Base-by-base conservation (phyloP, 176 grass and related monocot genomes). In the Musa acuminata region DNA sequence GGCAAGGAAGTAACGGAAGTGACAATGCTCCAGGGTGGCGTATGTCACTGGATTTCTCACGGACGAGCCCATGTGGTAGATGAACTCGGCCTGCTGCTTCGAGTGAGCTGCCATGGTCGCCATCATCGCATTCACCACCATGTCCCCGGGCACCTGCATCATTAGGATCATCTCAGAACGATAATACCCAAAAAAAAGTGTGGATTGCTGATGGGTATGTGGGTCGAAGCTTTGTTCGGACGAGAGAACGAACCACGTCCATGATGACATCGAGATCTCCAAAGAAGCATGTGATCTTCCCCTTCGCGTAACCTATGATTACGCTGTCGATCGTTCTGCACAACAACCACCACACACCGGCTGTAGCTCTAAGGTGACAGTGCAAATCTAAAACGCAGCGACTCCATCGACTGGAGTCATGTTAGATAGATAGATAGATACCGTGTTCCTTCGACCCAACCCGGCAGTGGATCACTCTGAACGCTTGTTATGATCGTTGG, bases 81-180 rank as follows among this genome's bases (percentile, higher is more conserved):
- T 69, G 26, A 69, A 69, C 27, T 69, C 66, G 26, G n/a, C 54
- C 16, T 52, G 21, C 13, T 92, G 69, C 8, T 19, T 59, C 0
- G 82, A 85, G 83, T 88, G 85, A 51, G 74, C 85, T 52, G 72
- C 87, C 72, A 86, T 77, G 1, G 93, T 79, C 11, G 73, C 81
- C 58, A 92, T 84, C 87, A 90, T 96, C 16, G 93, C 87, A 67
- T 96, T 96, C 53, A 74, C 93, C 58, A 92, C 93, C 93, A 96
- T 90, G 76, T 96, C 89, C 7, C 87, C 93, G 9, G 93, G 93
- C 67, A 96, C 88, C 93, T 96, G 80, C 73, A 58, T 29, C 35
- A 43, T 43, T 3, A 43, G 35, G 35, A 5, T 0, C 35, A 0
- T 43, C 35, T 43, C 35, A 0, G 35, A 43, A 6, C 35, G 35